Evolutionary conservation across 345 rosid genomes (phyloP), one percentile per base, ranked within the genome.

Genomic region (Ceriops zippeliana): DNA sequence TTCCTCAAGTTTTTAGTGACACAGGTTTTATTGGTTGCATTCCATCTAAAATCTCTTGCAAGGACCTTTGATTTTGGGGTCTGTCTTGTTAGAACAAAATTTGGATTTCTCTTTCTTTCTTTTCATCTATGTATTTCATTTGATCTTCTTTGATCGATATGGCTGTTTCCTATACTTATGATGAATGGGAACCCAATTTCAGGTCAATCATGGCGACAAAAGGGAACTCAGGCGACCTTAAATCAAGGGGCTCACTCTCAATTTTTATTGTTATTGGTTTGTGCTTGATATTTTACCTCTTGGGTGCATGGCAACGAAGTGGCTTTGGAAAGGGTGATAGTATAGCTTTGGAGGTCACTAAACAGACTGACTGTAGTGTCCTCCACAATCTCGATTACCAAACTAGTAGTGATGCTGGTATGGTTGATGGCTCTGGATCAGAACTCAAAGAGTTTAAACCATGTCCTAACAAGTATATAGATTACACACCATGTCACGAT

Each of bases 401-500:
- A 34, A 76, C 75, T 24, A 76, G 76, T 13, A 62, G 56, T 10
- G 80, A 67, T 71, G 71, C 63, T 2, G 68, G 74, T 16, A 53
- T 60, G 13, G 10, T 32, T 3, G 75, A 76, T 56, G 65, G 53
- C 52, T 62, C 71, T 13, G 58, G 54, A 46, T 26, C 22, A 20
- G 61, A 61, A 31, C 37, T 62, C 22, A 56, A 76, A 53, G 66
- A 66, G 26, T 53, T 76, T 67, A 24, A 56, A 56, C 75, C 80
- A 1, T 76, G 80, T 62, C 72, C 71, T 7, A 47, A 67, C 54
- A 62, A 67, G 34, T 76, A 53, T 35, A 56, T 63, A 20, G 80
- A 76, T 65, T 76, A 67, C 69, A 76, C 80, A 0, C 80, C 80
- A 0, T 76, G 80, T 69, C 73, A 76, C 5, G 80, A 76, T 76